Conservation (phyloP, 139 green algal species). For the Chlorokybus atmophyticus region DNA sequence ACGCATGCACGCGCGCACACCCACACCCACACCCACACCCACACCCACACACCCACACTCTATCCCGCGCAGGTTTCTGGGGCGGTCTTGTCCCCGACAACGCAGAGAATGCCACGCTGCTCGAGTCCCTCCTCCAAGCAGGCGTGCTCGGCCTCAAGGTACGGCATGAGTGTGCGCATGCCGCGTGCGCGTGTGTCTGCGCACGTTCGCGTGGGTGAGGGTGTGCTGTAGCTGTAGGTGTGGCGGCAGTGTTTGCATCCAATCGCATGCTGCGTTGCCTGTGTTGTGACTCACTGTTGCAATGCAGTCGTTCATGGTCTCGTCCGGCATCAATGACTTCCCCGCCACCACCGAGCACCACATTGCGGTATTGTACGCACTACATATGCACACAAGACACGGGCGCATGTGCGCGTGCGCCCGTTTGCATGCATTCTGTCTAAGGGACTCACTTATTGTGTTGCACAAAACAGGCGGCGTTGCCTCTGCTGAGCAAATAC, state of each 20-base stretch:
- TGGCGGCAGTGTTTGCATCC: too few species aligned
- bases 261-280: constrained; percentile 3
- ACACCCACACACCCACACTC: too few species aligned
- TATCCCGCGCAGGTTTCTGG: constrained; percentile 80
- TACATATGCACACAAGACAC: too few species aligned
- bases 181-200: too few species aligned
- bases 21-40: too few species aligned
- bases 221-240: too few species aligned
- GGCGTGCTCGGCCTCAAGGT: constrained; percentile 83
- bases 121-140: constrained; percentile 46
- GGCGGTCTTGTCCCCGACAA: constrained; percentile 79
- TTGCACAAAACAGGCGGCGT: constrained; percentile 7
- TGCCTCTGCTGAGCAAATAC: constrained; percentile 20
- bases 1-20: too few species aligned
- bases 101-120: constrained; percentile 35
- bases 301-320: constrained; percentile 65
- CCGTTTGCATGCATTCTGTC: too few species aligned
- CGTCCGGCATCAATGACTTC: constrained; percentile 81
- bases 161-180: too few species aligned
- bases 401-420: too few species aligned
- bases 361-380: constrained; percentile 48
- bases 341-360: constrained; percentile 30
- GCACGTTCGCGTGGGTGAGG: too few species aligned
- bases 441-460: not conserved
- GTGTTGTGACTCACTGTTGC: constrained; percentile 4